Conservation (phyloP, 345 rosid genomes). For the Boechera stricta region DNA sequence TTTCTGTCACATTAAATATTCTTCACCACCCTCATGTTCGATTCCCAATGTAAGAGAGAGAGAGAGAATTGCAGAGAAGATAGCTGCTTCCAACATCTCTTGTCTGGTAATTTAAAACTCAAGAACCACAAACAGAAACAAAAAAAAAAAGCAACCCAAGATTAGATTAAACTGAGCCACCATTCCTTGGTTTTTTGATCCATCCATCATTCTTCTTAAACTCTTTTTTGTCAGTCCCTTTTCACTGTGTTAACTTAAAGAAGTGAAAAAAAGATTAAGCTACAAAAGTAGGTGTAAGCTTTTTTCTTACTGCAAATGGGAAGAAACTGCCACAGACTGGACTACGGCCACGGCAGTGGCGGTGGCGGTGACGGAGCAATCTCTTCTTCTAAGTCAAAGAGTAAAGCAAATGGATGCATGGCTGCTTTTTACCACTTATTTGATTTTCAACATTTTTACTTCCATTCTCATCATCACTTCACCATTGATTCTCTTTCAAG, state of each 20-base stretch:
- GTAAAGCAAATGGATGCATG: slow-evolving; percentile 69
- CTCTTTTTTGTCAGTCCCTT: slow-evolving; percentile 37
- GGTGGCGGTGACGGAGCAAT: not conserved
- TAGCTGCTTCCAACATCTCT: slow-evolving; percentile 33
- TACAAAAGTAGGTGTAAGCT: slow-evolving; percentile 20
- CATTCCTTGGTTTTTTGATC: slow-evolving; percentile 12
- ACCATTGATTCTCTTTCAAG: slow-evolving; percentile 39
- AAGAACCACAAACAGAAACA: slow-evolving; percentile 16
- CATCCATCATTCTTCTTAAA: slow-evolving; percentile 12
- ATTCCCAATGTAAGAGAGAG: slow-evolving; percentile 45
- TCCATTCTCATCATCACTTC: slow-evolving; percentile 50
- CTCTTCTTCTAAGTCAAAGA: slow-evolving; percentile 26
- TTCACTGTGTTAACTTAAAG: slow-evolving; percentile 12
- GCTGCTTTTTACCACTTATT: slow-evolving; percentile 75
- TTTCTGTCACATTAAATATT: slow-evolving; percentile 45
- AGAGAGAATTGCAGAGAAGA: slow-evolving; percentile 31
- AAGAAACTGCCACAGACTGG: slow-evolving; percentile 54
- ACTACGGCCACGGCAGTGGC: slow-evolving; percentile 15
- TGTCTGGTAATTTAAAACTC: slow-evolving; percentile 21
- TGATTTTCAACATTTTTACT: slow-evolving; percentile 68
- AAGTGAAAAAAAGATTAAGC: not conserved
- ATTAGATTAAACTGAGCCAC: not conserved
- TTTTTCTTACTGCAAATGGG: slow-evolving; percentile 54
- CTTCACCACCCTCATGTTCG: slow-evolving; percentile 40
- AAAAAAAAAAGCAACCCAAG: not conserved